phyloP scores from a whole-genome alignment of 139 green algal species.

The Coelastrella sp. region DNA sequence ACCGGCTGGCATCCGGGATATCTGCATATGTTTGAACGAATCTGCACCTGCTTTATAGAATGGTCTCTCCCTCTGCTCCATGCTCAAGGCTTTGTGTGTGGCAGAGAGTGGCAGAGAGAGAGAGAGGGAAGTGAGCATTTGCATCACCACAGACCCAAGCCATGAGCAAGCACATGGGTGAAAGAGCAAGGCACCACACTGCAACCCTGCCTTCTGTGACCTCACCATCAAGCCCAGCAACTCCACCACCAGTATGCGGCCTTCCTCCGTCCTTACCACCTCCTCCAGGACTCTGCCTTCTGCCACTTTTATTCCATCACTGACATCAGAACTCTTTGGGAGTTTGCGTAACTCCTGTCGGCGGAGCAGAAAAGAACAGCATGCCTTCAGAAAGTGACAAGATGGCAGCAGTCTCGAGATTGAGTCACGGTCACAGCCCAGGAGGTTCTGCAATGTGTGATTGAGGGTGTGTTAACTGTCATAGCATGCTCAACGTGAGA shows the following conservation, averaged over 20 bases:
- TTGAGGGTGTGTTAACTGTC: background rate
- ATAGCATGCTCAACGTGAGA: background rate
- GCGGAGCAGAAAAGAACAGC: background rate
- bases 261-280: background rate
- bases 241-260: background rate
- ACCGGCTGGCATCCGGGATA: background rate
- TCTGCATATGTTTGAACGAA: background rate
- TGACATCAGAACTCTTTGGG: background rate
- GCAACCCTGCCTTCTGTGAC: background rate
- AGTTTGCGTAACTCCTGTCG: background rate
- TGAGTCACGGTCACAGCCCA: background rate
- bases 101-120: background rate
- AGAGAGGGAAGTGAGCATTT: background rate
- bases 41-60: background rate
- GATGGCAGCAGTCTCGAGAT: background rate
- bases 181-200: background rate
- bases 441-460: background rate
- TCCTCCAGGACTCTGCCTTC: background rate
- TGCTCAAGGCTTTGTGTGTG: background rate
- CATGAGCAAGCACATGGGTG: background rate
- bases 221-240: conserved; percentile 5
- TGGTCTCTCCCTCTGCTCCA: background rate
- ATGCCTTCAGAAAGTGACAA: background rate
- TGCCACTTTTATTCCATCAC: background rate
- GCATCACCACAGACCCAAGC: background rate